A percentile compares a stretch with the other conserved stretches of the same genome.
Conservation (phyloP, 352 stramenopile species). For the Globisporangium cederbergense region DNA sequence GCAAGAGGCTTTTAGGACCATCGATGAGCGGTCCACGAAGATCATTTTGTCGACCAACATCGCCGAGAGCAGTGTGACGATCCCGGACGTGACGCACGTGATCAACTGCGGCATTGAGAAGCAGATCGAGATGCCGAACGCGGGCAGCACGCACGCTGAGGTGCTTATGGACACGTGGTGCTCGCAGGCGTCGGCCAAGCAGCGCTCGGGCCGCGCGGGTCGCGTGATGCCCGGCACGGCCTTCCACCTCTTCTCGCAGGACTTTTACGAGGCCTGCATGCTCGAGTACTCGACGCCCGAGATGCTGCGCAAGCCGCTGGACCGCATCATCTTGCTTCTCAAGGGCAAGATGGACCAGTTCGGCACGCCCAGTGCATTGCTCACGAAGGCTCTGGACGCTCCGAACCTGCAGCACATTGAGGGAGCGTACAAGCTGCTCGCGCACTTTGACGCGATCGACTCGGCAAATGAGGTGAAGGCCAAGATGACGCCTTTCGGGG, state of each 20-base stretch:
- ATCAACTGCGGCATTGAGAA: constrained; percentile 87
- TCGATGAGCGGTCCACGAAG: constrained; percentile 63
- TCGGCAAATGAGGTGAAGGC: constrained; percentile 45
- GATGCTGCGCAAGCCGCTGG: constrained; percentile 77
- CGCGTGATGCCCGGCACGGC: constrained; percentile 90
- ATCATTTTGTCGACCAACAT: constrained; percentile 97
- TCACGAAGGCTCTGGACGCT: constrained; percentile 63
- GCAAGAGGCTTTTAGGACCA: constrained; percentile 57
- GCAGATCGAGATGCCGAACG: constrained; percentile 81
- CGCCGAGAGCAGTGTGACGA: constrained; percentile 95
- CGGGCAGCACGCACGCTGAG: constrained; percentile 56
- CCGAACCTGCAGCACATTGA: constrained; percentile 68
- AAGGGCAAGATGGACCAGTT: constrained; percentile 73
- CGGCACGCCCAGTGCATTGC: constrained; percentile 61
- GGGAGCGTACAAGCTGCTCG: constrained; percentile 74
- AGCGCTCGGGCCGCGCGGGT: constrained; percentile 86
- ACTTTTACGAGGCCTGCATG: constrained; percentile 68
- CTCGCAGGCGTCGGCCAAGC: constrained; percentile 88
- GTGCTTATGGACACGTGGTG: constrained; percentile 91
- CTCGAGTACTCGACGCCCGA: constrained; percentile 78
- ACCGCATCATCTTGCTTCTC: constrained; percentile 75
- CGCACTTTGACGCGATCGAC: constrained; percentile 67
- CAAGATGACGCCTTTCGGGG: constrained; percentile 69
- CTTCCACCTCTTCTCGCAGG: constrained; percentile 87
- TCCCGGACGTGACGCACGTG: constrained; percentile 91